phyloP scores from a whole-genome alignment of 2,329 filamentous ascomycete species.

The Diaporthe vaccinii region DNA sequence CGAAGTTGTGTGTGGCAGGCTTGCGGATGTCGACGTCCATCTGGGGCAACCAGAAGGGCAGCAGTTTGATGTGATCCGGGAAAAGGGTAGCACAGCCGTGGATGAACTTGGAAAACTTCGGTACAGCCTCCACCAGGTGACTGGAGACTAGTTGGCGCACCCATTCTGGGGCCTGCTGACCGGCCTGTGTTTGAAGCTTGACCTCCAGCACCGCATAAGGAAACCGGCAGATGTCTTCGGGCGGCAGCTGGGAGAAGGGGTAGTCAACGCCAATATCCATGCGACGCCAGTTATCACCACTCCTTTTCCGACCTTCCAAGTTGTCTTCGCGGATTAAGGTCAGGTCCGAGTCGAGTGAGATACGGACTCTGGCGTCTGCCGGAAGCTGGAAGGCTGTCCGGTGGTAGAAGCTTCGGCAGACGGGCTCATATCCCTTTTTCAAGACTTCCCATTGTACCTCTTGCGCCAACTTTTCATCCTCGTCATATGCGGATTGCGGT shows the following conservation, averaged over 20 bases:
- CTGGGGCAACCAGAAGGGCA: conserved; percentile 98
- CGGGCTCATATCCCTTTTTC: conserved; percentile 87
- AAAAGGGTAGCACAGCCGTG: conserved; percentile 93
- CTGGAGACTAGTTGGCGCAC: conserved; percentile 93
- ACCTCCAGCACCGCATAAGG: conserved; percentile 97
- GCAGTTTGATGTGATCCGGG: conserved; percentile 85
- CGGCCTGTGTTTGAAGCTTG: conserved; percentile 95
- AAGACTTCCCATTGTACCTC: conserved; percentile 96
- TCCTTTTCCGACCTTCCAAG: conserved; percentile 80
- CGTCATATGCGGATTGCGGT: conserved; percentile 88
- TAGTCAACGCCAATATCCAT: conserved; percentile 98
- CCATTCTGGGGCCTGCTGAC: conserved; percentile 96
- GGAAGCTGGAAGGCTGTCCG: conserved; percentile 97
- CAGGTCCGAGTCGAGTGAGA: conserved; percentile 95
- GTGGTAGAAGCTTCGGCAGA: conserved; percentile 97
- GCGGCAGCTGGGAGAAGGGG: conserved; percentile 89
- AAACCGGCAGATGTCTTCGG: conserved; percentile 89
- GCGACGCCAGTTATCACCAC: conserved; percentile 92
- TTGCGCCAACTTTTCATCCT: conserved; percentile 88
- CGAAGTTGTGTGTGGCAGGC: conserved; percentile 88
- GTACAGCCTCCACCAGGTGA: conserved; percentile 97
- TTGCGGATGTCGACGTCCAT: conserved; percentile 99
- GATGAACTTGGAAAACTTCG: conserved; percentile 99
- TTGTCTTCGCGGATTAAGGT: conserved; percentile 98
- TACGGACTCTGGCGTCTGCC: conserved; percentile 94